phyloP scores from a whole-genome alignment of 306 rosid species.

The Trifolium dubium region DNA sequence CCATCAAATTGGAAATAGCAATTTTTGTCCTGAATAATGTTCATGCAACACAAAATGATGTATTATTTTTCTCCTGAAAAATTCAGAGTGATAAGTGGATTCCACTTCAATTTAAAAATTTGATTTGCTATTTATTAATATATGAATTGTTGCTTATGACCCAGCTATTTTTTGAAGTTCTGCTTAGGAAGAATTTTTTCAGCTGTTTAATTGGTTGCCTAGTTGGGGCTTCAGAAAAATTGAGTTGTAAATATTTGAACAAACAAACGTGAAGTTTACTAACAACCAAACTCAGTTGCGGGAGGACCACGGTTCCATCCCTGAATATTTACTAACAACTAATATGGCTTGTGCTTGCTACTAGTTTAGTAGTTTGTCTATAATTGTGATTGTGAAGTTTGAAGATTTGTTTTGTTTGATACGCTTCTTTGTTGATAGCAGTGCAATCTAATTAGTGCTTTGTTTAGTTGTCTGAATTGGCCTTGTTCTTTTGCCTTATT shows the following conservation, averaged over 20 bases:
- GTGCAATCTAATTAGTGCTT: no score
- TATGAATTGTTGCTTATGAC: not conserved
- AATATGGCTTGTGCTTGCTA: no score
- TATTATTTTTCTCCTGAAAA: slow-evolving; percentile 4
- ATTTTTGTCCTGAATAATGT: slow-evolving; percentile 46
- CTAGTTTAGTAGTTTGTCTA: no score
- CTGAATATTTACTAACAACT: no score
- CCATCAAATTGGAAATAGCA: slow-evolving; percentile 35
- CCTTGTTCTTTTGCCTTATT: no score
- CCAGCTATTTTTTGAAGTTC: not conserved
- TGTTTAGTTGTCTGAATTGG: no score
- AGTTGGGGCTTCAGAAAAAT: not conserved
- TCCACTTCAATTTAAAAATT: slow-evolving; percentile 27
- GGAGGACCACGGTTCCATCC: no score
- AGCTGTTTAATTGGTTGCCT: not conserved
- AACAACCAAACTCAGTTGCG: no score
- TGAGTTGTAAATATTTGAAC: slow-evolving; percentile 4
- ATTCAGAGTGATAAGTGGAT: slow-evolving; percentile 39
- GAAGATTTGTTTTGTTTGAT: no score
- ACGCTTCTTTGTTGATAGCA: no score
- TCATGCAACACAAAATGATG: slow-evolving; percentile 37
- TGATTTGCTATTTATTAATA: slow-evolving; percentile 5
- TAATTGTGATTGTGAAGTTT: no score
- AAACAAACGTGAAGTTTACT: no score
- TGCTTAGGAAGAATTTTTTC: not conserved